phyloP scores from a whole-genome alignment of 306 rosid species.

The Vigna hirtella region DNA sequence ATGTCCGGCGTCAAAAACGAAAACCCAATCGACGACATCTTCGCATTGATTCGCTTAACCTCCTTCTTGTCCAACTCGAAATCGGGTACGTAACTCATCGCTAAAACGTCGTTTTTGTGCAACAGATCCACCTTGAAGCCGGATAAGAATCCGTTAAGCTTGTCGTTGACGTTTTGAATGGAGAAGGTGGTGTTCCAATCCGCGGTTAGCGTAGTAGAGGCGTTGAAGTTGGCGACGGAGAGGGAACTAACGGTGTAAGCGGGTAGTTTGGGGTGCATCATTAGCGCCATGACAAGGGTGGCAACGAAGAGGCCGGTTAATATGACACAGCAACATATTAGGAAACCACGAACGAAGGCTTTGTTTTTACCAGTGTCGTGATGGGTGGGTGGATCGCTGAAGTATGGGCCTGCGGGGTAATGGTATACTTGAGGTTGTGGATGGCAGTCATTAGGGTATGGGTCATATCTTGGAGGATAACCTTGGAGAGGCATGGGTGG shows the following conservation, averaged over 20 bases:
- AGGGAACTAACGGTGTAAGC: slow-evolving; percentile 44
- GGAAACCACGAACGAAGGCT: slow-evolving; percentile 51
- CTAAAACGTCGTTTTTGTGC: slow-evolving; percentile 5
- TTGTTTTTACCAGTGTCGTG: neutral
- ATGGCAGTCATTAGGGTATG: neutral
- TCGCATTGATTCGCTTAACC: slow-evolving; percentile 8
- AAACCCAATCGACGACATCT: neutral
- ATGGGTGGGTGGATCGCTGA: neutral
- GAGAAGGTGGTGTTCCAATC: slow-evolving; percentile 51
- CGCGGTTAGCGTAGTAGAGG: slow-evolving; percentile 30
- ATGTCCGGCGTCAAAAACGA: neutral
- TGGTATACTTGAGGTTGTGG: neutral
- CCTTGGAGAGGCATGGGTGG: slow-evolving; percentile 13
- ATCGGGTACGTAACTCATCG: slow-evolving; percentile 21
- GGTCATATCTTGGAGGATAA: slow-evolving; percentile 30
- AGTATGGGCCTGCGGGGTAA: slow-evolving; percentile 12
- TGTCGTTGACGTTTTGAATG: slow-evolving; percentile 48
- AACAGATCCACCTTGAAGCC: slow-evolving; percentile 39
- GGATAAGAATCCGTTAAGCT: neutral
- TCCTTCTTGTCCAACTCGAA: slow-evolving; percentile 36
- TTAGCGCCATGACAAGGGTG: slow-evolving; percentile 30
- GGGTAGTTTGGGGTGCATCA: slow-evolving; percentile 49
- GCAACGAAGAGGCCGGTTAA: neutral
- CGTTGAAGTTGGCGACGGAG: slow-evolving; percentile 48
- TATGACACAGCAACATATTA: neutral